Evolutionary conservation across 257 asterid genomes (phyloP), one percentile per base, ranked within the genome.

Genomic region (Solanum appendiculatum): DNA sequence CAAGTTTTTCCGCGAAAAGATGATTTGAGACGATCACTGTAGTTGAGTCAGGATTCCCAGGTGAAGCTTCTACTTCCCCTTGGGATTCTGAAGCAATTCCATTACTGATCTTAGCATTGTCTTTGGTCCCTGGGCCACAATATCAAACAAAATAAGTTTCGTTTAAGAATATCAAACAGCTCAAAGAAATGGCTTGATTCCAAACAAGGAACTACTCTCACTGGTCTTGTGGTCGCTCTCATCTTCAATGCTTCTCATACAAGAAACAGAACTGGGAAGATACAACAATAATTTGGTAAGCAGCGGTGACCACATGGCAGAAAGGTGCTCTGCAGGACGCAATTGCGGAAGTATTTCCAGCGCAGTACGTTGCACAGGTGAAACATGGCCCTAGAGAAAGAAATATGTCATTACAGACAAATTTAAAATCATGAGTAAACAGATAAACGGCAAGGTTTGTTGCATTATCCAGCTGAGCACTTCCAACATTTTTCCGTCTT

Each of bases 1-100:
- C 94, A 89, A 97, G 96, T 92, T 95, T 97, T 91, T 95, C 99
- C 7, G 96, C 92, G 85, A 97, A 95, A 66, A 95, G 84, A 88
- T 93, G 91, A 87, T 87, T 85, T 72, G 93, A 88, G 90, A 72
- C 74, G 3, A 29, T 68, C 74, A 68, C 74, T 68, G 74, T 87
- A 88, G 86, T 80, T n/a, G 91, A 87, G 70, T 88, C 94, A 60
- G 87, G 86, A 81, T 90, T 86, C 83, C 12, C 68, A 56, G 86
- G 83, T 83, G 91, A 86, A 86, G 80, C 92, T 88, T 93, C 97
- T 56, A 86, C 89, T 66, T 90, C 89, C 86, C 88, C 92, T 88
- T 86, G 89, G 37, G 88, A 87, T 80, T 89, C 86, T 37, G 90
- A 92, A 88, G 91, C 82, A 86, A 80, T 85, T 84, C 90, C 93